Base-by-base conservation (phyloP, 106 monocot species). In the Vanilla planifolia region DNA sequence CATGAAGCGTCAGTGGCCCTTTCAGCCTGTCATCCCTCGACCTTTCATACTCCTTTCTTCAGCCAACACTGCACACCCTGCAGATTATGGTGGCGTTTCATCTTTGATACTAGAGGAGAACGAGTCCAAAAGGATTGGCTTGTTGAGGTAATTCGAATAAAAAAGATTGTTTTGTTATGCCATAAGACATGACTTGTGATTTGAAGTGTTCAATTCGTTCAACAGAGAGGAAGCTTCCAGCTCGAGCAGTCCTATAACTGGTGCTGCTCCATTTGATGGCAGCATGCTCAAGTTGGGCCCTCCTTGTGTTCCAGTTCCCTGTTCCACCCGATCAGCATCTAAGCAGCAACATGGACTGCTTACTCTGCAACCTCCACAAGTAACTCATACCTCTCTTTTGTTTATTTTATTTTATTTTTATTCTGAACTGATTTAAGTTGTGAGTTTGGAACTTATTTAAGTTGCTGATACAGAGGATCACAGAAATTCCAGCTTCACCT, bases 1-100 rank as follows among this genome's bases (percentile, higher is more conserved):
- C 68, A 52, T 66, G 55, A 80, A 77, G 66, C 45, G 70, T 35
- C 44, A 48, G 6, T 74, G 70, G 51, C 67, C 73, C 10, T 80
- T 71, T 61, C 39, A 51, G 0, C 34, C 9, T 15, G n/a, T 2
- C 45, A 16, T 13, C 25, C 5, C 45, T 45, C 45, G 45, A 15
- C 16, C 45, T 17, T 35, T 23, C 59, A 28, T 55, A 44, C 10
- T 29, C 43, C 25, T 62, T 36, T 67, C 57, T 35, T 56, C 28
- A 43, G 23, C 63, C 56, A 23, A n/a, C 23, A n/a, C 26, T 58
- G 35, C 23, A 22, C 43, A 59, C 29, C 5, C 10, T 10, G 37
- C 37, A 37, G 37, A 10, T 10, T 5, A 37, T 5, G 37, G 7
- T 37, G 37, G 10, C 10, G 37, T 37, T 37, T 37, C 37, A 6